Percentiles rank a stretch among this genome's conserved stretches.
phyloP scores from a whole-genome alignment of 31 red algal species.

The Porphyra umbilicalis region DNA sequence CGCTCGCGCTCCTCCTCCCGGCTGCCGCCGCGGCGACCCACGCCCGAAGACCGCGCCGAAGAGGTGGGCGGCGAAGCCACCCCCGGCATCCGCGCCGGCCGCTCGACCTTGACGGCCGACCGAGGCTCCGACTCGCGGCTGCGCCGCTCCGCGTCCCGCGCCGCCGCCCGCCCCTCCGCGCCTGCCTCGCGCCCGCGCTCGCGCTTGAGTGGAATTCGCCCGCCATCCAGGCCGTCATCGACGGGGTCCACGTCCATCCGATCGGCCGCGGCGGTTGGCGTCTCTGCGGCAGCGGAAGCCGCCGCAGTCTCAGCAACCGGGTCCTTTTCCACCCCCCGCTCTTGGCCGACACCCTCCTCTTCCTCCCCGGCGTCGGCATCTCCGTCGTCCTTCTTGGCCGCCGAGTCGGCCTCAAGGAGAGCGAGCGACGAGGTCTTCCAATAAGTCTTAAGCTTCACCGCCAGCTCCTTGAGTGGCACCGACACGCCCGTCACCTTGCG shows the following conservation, averaged over 20 bases:
- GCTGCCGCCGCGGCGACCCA: neutral
- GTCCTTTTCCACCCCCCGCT: neutral
- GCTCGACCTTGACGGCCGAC: neutral
- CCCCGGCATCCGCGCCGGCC: neutral
- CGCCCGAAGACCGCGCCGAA: neutral
- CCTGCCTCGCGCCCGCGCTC: neutral
- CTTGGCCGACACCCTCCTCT: neutral
- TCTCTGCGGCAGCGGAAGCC: neutral
- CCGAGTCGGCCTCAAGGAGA: neutral
- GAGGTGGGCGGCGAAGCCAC: neutral
- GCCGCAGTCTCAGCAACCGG: neutral
- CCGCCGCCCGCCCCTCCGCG: neutral
- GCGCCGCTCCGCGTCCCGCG: neutral
- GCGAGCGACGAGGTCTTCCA: neutral
- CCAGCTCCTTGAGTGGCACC: neutral
- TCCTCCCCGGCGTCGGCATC: neutral
- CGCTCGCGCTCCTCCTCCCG: neutral
- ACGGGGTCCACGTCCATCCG: neutral
- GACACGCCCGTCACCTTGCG: neutral
- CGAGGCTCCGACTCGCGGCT: neutral
- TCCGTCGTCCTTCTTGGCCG: neutral
- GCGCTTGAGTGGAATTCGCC: neutral
- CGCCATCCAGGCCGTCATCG: neutral
- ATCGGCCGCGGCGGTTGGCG: neutral
- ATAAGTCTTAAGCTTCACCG: neutral